Evolutionary conservation across 768 basidiomycete genomes (phyloP).

Genomic region (Pleurotus sapidus): DNA sequence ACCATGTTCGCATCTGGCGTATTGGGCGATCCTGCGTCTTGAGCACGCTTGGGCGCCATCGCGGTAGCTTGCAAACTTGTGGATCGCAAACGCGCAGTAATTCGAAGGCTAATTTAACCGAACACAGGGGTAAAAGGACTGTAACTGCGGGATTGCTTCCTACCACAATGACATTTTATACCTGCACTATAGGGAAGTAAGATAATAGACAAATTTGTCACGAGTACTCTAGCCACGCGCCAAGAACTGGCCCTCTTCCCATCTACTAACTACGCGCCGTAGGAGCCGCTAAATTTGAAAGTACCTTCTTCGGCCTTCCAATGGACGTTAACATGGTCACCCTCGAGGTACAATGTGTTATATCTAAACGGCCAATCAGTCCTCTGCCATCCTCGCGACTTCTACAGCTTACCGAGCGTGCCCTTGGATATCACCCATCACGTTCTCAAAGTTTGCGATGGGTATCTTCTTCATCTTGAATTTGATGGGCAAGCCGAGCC

Average conservation of each 20-base stretch:
- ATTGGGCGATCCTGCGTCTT: background rate
- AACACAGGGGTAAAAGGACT: too few relatives aligned
- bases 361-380: slow-evolving; percentile 27
- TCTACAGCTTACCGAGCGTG: slow-evolving; percentile 30
- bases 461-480: slow-evolving; percentile 49
- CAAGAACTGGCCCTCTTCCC: background rate
- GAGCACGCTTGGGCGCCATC: slow-evolving; percentile 1
- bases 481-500: slow-evolving; percentile 39
- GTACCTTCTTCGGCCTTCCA: slow-evolving; percentile 45
- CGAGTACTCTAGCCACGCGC: background rate
- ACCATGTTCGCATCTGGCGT: background rate
- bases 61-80: too few relatives aligned
- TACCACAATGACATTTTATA: too few relatives aligned
- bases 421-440: slow-evolving; percentile 30
- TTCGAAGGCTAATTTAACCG: too few relatives aligned
- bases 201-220: background rate
- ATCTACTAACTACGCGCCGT: slow-evolving; percentile 26
- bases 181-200: too few relatives aligned
- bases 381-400: background rate
- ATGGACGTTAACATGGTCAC: slow-evolving; percentile 39
- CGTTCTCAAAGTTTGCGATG: slow-evolving; percentile 26
- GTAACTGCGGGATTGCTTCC: too few relatives aligned
- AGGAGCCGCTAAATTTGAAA: slow-evolving; percentile 55
- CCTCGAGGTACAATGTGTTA: slow-evolving; percentile 31
- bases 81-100: too few relatives aligned